Evolutionary conservation across 257 asterid genomes (phyloP), one percentile per base, ranked within the genome.

Genomic region (Scutellaria barbata): DNA sequence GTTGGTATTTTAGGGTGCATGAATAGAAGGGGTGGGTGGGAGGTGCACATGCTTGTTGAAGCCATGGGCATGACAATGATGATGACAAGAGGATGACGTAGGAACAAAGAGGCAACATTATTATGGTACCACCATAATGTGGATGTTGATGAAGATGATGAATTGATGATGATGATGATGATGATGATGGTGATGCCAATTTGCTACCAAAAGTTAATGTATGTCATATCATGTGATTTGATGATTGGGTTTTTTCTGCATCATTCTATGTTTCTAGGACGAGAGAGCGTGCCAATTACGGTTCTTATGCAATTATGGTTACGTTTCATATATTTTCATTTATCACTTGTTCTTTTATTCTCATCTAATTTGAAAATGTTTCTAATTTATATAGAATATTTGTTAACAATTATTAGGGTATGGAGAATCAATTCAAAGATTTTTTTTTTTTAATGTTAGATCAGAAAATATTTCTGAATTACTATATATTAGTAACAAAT

Each of bases 31-130:
- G 70, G 60, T 48, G 14, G 9, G 22, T 14, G 39, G 22, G 45
- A 45, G 55, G 11, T 43, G 42, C 56, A 12, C 66, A 9, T 46
- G 69, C 20, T 48, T 40, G 66, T 39, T 50, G 51, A 43, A 50
- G 51, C 66, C 54, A 63, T 42, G 37, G 40, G 7, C 16, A 70
- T 58, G 60, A 33, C 45, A 43, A 70, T 58, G 75, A 47, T 71
- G 75, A 70, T 71, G 75, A 71, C 75, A 16, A 46, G 50, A 71
- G 25, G 8, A 46, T 71, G 68, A 59, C 68, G 62, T 70, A 57
- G 47, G 58, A 12, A 16, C 43, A 69, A 22, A 22, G 6, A 22
- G 43, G 74, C 66, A 56, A 56, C 74, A 58, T 20, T 45, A 45
- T 25, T 46, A 63, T 22, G 53, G 55, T 62, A 17, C 57, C 18